phyloP scores from a whole-genome alignment of 192 early-diverging fungal species.

The Backusella macrospora region DNA sequence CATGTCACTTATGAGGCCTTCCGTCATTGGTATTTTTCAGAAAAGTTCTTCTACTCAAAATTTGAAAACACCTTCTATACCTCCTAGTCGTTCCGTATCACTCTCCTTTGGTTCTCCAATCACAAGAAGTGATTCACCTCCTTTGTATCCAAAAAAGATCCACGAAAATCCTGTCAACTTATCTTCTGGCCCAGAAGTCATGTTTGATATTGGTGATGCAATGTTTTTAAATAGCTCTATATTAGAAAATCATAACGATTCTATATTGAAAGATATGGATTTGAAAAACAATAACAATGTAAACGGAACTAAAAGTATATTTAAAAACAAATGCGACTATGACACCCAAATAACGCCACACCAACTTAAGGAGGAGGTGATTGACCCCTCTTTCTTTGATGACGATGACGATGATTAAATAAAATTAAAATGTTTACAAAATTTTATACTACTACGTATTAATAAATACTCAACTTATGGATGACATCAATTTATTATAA shows the following conservation, averaged over 20 bases:
- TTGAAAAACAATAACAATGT: neutral
- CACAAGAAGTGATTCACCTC: conserved; percentile 25
- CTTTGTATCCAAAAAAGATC: conserved; percentile 16
- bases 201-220: neutral
- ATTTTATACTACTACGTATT: neutral
- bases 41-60: neutral
- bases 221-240: neutral
- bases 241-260: neutral
- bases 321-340: neutral
- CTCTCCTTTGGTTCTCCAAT: conserved; percentile 21
- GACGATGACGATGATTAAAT: neutral
- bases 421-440: neutral
- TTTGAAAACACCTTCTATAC: neutral
- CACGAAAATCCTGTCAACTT: neutral
- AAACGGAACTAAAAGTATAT: neutral
- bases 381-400: neutral
- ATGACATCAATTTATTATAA: no score
- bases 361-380: neutral
- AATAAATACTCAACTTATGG: neutral
- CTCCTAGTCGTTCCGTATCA: neutral
- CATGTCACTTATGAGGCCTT: conserved; percentile 28
- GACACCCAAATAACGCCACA: neutral
- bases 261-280: conserved; percentile 3
- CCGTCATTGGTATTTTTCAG: conserved; percentile 32
- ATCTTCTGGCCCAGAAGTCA: neutral